Conservation (phyloP, 1,284 basidiomycete species). For the Malassezia obtusa region DNA sequence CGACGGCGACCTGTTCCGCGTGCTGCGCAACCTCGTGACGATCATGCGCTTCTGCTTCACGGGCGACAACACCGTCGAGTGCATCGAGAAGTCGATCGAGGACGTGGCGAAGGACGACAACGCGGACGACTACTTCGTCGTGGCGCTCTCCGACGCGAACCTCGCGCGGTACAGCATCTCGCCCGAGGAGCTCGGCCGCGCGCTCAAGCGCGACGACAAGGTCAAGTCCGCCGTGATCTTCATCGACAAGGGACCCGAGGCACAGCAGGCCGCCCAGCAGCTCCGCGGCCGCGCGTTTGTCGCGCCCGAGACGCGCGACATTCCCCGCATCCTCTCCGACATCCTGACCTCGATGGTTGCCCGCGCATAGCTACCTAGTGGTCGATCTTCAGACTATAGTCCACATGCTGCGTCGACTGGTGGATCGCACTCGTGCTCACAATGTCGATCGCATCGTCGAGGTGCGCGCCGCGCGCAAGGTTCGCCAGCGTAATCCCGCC, state of each 20-base stretch:
- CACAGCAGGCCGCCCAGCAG: slow-evolving; percentile 22
- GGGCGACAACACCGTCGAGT: slow-evolving; percentile 34
- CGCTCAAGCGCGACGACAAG: slow-evolving; percentile 28
- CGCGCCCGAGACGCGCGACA: slow-evolving; percentile 32
- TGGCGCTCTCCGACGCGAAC: slow-evolving; percentile 49
- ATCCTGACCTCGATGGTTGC: slow-evolving; percentile 35
- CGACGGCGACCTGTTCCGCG: slow-evolving; percentile 38
- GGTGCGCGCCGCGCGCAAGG: slow-evolving; percentile 28
- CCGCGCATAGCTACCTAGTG: slow-evolving; percentile 7
- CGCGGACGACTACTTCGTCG: slow-evolving; percentile 49
- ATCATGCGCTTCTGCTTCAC: slow-evolving; percentile 36
- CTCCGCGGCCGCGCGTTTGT: slow-evolving; percentile 39
- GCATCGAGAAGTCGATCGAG: slow-evolving; percentile 26
- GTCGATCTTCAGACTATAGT: slow-evolving; percentile 46
- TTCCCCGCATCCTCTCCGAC: slow-evolving; percentile 34
- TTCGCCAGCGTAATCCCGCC: slow-evolving; percentile 43
- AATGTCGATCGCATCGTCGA: slow-evolving; percentile 44
- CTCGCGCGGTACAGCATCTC: slow-evolving; percentile 48
- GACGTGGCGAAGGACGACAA: slow-evolving; percentile 22
- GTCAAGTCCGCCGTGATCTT: slow-evolving; percentile 44
- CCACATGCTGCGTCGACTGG: slow-evolving; percentile 45
- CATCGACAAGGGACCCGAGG: slow-evolving; percentile 38
- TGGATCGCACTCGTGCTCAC: slow-evolving; percentile 43
- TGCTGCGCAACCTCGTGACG: slow-evolving; percentile 34
- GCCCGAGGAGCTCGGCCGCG: slow-evolving; percentile 21